These are phyloP conservation scores for Pterothamnion heteromorphum DNA, from an alignment of 31 red algal genomes.

Conservation along the genomic window DNA sequence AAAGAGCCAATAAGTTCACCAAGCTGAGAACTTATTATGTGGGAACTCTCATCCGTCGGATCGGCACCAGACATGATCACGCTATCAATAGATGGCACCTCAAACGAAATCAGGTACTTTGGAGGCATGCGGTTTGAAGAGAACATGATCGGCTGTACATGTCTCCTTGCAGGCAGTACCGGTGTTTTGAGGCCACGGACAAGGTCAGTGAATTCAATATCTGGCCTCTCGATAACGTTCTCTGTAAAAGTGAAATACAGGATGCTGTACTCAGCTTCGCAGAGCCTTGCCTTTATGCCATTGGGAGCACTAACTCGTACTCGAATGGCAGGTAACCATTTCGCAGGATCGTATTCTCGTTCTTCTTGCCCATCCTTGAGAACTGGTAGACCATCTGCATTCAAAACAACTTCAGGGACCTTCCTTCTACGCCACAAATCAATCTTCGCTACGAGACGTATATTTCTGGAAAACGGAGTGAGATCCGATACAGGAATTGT, in stretches of 20 bases:
- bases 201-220: conserved; percentile 79
- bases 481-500: conserved; percentile 52
- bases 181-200: conserved; percentile 80
- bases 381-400: conserved; percentile 70
- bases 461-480: conserved; percentile 54
- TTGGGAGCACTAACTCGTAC: conserved; percentile 61
- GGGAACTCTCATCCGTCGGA: conserved; percentile 46
- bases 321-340: conserved; percentile 67
- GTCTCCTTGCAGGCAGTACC: conserved; percentile 63
- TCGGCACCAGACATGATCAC: conserved; percentile 76
- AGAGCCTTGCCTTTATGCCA: conserved; percentile 62
- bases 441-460: conserved; percentile 60
- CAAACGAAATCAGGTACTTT: conserved; percentile 77
- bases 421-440: conserved; percentile 62
- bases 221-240: conserved; percentile 75
- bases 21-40: conserved; percentile 67
- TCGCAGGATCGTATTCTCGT: conserved; percentile 64
- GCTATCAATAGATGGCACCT: conserved; percentile 63
- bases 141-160: conserved; percentile 78
- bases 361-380: conserved; percentile 70
- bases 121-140: conserved; percentile 84
- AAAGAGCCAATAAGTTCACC: conserved; percentile 69
- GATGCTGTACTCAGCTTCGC: conserved; percentile 85
- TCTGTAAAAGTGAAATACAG: conserved; percentile 89
- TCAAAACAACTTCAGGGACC: conserved; percentile 72